A percentile compares a stretch with the other conserved stretches of the same genome.
Conservation (phyloP, 176 grass and related monocot genomes). For the Eleusine coracana region DNA sequence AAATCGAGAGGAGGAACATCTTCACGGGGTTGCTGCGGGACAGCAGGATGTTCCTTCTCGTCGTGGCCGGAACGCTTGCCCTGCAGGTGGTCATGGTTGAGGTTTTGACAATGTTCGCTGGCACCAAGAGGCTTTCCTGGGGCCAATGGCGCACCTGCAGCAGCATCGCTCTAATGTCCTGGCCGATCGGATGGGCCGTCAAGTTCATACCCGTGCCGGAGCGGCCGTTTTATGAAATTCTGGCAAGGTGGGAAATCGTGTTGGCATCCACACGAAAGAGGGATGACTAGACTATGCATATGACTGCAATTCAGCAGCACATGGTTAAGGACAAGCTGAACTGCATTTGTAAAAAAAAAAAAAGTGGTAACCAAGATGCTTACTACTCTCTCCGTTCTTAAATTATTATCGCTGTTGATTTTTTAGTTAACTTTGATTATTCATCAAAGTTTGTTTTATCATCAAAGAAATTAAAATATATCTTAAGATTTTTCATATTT, state of each 20-base stretch:
- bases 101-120: slow-evolving; percentile 68
- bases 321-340: too few species aligned
- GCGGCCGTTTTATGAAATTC: slow-evolving; percentile 12
- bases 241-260: not conserved
- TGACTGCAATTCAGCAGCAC: too few species aligned
- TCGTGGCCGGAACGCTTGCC: slow-evolving; percentile 55
- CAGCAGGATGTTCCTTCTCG: slow-evolving; percentile 64
- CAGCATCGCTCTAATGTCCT: slow-evolving; percentile 65
- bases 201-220: slow-evolving; percentile 69
- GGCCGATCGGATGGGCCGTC: slow-evolving; percentile 73
- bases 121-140: slow-evolving; percentile 62
- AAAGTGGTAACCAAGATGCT: too few species aligned
- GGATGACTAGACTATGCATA: too few species aligned
- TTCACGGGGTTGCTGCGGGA: slow-evolving; percentile 64
- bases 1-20: slow-evolving; percentile 78
- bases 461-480: too few species aligned
- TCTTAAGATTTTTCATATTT: too few species aligned
- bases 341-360: too few species aligned
- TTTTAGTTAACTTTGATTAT: too few species aligned
- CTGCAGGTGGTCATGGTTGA: slow-evolving; percentile 90
- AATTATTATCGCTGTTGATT: too few species aligned
- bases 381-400: too few species aligned
- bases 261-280: not conserved
- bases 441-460: too few species aligned
- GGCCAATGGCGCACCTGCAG: slow-evolving; percentile 71